Evolutionary conservation across 2,329 filamentous ascomycete genomes (phyloP).

Genomic region (Fusarium sp.): DNA sequence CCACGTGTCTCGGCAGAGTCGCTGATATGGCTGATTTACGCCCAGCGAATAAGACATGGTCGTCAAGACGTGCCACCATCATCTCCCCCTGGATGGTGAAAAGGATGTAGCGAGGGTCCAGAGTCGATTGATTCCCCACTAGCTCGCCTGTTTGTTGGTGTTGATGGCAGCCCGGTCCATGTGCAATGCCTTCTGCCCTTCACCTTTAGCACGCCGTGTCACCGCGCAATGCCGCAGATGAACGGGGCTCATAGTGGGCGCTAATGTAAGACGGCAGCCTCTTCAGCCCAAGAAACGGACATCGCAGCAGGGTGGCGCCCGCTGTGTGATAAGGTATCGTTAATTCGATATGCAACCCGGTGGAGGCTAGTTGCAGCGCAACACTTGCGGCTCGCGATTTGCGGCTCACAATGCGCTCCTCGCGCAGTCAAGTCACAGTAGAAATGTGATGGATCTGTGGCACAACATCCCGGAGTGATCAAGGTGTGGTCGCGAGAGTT

Average conservation of each 20-base stretch:
- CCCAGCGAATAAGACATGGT: neutral
- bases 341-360: conserved; percentile 2
- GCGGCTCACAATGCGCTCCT: neutral
- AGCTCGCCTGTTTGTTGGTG: conserved; percentile 12
- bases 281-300: conserved; percentile 17
- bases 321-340: conserved; percentile 33
- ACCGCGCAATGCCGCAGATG: neutral
- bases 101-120: conserved; percentile 9
- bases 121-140: conserved; percentile 29
- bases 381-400: neutral
- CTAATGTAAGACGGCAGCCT: conserved; percentile 29
- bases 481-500: neutral
- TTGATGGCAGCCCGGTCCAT: conserved; percentile 23
- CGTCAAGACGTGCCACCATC: neutral
- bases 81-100: conserved; percentile 9
- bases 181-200: conserved; percentile 3
- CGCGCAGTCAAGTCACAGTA: neutral
- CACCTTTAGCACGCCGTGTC: conserved; percentile 3
- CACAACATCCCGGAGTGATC: neutral
- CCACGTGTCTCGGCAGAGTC: conserved; percentile 14
- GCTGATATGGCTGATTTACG: conserved; percentile 2
- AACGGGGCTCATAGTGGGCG: conserved; percentile 12
- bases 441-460: neutral
- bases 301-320: conserved; percentile 20
- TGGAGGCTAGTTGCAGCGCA: neutral